Evolutionary conservation across 2,329 filamentous ascomycete genomes (phyloP), one percentile per base, ranked within the genome.

Genomic region (Dissoconium aciculare): DNA sequence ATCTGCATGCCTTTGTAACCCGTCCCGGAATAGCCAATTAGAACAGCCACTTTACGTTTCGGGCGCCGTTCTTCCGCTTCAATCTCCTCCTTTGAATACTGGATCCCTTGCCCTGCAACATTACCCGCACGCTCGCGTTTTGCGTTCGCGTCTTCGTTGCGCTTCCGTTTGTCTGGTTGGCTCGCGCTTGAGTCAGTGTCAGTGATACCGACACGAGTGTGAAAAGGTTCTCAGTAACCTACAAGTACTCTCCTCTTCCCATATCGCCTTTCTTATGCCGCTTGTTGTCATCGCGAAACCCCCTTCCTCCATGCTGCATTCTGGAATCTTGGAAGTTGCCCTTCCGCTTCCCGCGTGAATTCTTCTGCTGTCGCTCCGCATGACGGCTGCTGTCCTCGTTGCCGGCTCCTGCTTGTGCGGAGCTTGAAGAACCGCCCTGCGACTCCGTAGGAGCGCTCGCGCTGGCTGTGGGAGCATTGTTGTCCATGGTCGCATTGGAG

Each of bases 1-100:
- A 98, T 79, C 60, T 98, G 89, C 76, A 98, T 91, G 48, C 89
- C 89, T 59, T 83, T 85, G 64, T 98, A 98, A 11, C 89, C 89
- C 6, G 83, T 93, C 29, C 89, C 89, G 4, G 85, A 84, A 56
- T 98, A 98, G 11, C 89, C 89, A 45, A 98, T 76, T 64, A 95
- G 63, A 17, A 98, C 84, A 24, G 87, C 89, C 29, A 94, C 87
- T 63, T 98, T 98, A 56, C 81, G 76, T 67, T 98, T 98, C 14
- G 89, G 89, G 34, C 74, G 74, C 41, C 87, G 75, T 52, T 78
- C 76, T 55, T 98, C 89, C 27, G 74, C 74, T 9, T 78, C 81
- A 44, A 94, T 87, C 58, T 94, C 85, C 41, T 89, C 83, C 45
- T 80, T 69, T 32, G 71, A 63, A 46, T 76, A 78, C 12, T 33